phyloP scores from a whole-genome alignment of 1,139 yeast species.

The Taiozyma onychis region DNA sequence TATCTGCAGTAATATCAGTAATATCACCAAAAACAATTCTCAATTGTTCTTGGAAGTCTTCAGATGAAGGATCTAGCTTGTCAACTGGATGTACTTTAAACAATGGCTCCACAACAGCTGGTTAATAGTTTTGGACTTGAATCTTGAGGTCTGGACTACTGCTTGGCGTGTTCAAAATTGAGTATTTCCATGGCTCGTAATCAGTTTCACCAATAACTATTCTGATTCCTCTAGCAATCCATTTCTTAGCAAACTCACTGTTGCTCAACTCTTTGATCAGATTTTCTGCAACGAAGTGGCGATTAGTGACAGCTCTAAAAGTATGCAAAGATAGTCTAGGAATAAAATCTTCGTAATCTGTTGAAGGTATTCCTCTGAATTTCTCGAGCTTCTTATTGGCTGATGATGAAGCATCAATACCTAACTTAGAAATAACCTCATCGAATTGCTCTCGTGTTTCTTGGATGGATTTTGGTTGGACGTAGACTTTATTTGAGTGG shows the following conservation, averaged over 20 bases:
- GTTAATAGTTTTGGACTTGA: conserved; percentile 34
- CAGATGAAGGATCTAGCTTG: conserved; percentile 16
- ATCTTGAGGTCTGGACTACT: conserved; percentile 22
- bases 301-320: conserved; percentile 36
- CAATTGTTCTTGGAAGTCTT: conserved; percentile 20
- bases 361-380: conserved; percentile 22
- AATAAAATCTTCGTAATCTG: conserved; percentile 26
- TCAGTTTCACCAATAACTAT: conserved; percentile 35
- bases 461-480: conserved; percentile 14
- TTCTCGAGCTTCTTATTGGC: conserved; percentile 19
- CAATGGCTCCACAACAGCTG: conserved; percentile 27
- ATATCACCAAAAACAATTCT: conserved; percentile 30
- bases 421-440: conserved; percentile 25
- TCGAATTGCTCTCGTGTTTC: conserved; percentile 34
- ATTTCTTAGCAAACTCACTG: conserved; percentile 29
- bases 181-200: conserved; percentile 31
- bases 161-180: conserved; percentile 30
- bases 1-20: conserved; percentile 32
- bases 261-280: conserved; percentile 28
- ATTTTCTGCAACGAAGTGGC: conserved; percentile 27
- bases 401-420: conserved; percentile 1
- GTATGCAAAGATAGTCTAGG: conserved; percentile 30
- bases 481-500: conserved; percentile 29
- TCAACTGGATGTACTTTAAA: conserved; percentile 26
- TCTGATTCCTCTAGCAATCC: conserved; percentile 23